phyloP scores from a whole-genome alignment of 352 stramenopile genomes.

The Globisporangium yorkense region DNA sequence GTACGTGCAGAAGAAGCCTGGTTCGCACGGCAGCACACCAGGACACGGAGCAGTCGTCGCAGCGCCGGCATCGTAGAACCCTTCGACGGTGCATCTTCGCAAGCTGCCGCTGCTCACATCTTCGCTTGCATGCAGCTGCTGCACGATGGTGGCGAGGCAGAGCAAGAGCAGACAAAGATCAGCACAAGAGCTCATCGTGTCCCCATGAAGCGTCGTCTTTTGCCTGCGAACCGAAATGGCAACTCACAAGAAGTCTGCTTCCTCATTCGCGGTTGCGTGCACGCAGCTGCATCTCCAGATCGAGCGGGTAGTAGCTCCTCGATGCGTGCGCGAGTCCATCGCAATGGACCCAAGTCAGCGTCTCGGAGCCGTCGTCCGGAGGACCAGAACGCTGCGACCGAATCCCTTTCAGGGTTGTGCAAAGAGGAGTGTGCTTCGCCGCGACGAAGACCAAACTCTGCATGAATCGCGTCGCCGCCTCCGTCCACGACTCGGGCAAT shows the following conservation, averaged over 20 bases:
- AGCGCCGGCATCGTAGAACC: constrained; percentile 40
- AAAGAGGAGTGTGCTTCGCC: background rate
- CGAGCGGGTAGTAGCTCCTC: background rate
- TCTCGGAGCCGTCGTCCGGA: background rate
- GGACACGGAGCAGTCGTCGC: constrained; percentile 37
- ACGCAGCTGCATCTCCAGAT: background rate
- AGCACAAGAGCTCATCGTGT: background rate
- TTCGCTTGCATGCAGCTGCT: background rate
- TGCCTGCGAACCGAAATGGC: background rate
- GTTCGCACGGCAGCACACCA: constrained; percentile 27
- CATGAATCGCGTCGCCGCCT: background rate
- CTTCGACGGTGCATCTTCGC: constrained; percentile 33
- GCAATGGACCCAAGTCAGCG: background rate
- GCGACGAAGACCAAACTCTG: background rate
- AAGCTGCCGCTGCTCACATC: background rate
- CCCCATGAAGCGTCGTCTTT: background rate
- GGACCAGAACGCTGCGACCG: background rate
- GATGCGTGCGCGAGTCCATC: background rate
- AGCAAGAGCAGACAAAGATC: background rate
- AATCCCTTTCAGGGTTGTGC: background rate
- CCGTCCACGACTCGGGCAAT: background rate
- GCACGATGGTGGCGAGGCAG: background rate
- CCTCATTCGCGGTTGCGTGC: background rate
- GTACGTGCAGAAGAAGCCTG: constrained; percentile 63
- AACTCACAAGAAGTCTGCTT: background rate